These are phyloP conservation scores for Penicillium cosmopolitanum DNA, from an alignment of 495 filamentous ascomycete genomes.

Conservation along the genomic window DNA sequence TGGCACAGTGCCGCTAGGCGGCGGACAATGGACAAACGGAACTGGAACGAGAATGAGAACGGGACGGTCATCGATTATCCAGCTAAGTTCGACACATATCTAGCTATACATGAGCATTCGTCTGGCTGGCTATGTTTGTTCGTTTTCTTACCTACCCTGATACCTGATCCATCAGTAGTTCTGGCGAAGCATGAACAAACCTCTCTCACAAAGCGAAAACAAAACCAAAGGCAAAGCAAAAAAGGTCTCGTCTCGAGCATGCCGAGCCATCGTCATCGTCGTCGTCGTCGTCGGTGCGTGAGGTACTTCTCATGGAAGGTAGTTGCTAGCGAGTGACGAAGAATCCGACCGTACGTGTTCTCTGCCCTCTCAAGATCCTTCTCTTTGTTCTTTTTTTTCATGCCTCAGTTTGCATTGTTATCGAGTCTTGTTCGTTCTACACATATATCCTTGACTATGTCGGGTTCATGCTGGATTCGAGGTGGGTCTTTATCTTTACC, in stretches of 20 bases:
- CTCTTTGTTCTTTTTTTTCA: constrained; percentile 8
- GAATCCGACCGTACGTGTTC: constrained; percentile 4
- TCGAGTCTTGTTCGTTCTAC: too few relatives aligned
- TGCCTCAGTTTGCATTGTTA: neutral
- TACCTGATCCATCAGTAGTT: constrained; percentile 45
- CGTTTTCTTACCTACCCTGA: constrained; percentile 38
- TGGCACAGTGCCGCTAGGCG: neutral
- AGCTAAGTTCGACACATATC: constrained; percentile 54
- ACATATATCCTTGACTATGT: neutral
- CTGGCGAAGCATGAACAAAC: constrained; percentile 26
- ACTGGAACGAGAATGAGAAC: too few relatives aligned
- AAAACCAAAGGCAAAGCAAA: constrained; percentile 5
- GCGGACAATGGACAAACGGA: constrained; percentile 21
- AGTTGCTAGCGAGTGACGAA: neutral
- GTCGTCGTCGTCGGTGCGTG: neutral
- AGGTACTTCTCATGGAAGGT: neutral
- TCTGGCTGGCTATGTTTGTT: constrained; percentile 21
- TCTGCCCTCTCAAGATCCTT: neutral
- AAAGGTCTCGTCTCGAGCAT: neutral
- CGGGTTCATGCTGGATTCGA: neutral
- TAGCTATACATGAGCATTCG: constrained; percentile 35
- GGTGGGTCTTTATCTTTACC: neutral
- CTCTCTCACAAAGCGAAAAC: neutral
- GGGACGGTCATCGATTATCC: constrained; percentile 18
- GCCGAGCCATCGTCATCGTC: neutral